Evolutionary conservation across 176 grass and related monocot species (phyloP).

Genomic region (Leersia perrieri): DNA sequence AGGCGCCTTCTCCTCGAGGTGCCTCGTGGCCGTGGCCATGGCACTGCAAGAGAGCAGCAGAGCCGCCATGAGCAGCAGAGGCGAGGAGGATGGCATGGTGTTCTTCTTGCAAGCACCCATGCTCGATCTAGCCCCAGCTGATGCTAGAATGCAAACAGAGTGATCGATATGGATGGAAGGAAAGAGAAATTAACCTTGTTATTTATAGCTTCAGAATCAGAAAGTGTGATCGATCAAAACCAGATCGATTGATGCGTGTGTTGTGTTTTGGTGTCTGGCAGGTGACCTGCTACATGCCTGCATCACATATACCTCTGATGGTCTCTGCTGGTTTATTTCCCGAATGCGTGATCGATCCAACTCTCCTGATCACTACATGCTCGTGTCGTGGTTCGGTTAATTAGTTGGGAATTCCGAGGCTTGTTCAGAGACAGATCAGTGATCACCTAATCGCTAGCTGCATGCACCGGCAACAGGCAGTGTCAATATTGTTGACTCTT

Average conservation of each 20-base stretch:
- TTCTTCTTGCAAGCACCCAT: constrained; percentile 24
- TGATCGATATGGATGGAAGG: background rate
- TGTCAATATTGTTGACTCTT: too few species aligned
- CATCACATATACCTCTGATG: background rate
- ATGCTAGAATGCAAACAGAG: too few species aligned
- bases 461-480: background rate
- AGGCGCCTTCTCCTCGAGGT: constrained; percentile 18
- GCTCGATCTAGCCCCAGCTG: too few species aligned
- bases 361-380: background rate
- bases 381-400: background rate
- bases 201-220: constrained; percentile 1
- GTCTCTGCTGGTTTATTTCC: background rate
- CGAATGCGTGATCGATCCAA: background rate
- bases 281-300: constrained; percentile 21
- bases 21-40: constrained; percentile 28
- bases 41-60: constrained; percentile 29
- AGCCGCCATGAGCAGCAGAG: constrained; percentile 3
- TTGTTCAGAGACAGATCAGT: background rate
- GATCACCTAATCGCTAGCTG: background rate
- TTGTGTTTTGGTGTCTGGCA: background rate
- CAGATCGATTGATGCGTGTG: background rate
- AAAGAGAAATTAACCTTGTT: background rate
- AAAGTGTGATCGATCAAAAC: background rate
- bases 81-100: background rate
- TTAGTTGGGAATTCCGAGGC: background rate